Percentiles rank a stretch among this genome's conserved stretches.
Conservation (phyloP, 1,139 yeast genomes). For the Kodamaea ohmeri region DNA sequence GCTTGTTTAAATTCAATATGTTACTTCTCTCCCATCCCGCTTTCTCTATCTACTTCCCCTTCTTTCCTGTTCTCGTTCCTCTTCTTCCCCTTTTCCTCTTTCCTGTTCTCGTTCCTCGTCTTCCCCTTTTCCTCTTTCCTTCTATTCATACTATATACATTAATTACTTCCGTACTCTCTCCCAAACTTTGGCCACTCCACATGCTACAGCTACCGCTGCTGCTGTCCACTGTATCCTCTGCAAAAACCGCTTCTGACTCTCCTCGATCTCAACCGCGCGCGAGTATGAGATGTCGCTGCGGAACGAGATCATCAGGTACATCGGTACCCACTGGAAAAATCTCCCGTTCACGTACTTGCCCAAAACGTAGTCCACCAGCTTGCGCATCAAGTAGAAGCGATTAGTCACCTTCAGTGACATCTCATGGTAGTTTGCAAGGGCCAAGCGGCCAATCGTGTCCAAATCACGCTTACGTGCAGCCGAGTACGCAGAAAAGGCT, state of each 20-base stretch:
- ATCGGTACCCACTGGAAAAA: conserved; percentile 76
- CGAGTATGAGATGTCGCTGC: conserved; percentile 78
- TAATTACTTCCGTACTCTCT: conserved; percentile 9
- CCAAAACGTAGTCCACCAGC: conserved; percentile 62
- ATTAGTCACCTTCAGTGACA: conserved; percentile 82
- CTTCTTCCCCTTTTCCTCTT: too few relatives aligned
- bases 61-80: too few relatives aligned
- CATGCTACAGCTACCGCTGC: conserved; percentile 17
- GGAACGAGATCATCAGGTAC: conserved; percentile 88
- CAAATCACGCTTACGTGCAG: conserved; percentile 60
- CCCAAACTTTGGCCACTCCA: conserved; percentile 21
- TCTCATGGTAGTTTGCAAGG: conserved; percentile 76
- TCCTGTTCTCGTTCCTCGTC: neutral
- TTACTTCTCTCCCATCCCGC: too few relatives aligned
- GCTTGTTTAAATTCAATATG: too few relatives aligned
- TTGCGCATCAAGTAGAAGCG: conserved; percentile 62
- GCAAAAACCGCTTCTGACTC: conserved; percentile 48
- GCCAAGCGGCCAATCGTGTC: conserved; percentile 77
- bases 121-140: neutral
- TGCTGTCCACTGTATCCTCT: conserved; percentile 24
- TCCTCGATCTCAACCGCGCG: conserved; percentile 58
- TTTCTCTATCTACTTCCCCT: too few relatives aligned
- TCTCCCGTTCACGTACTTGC: conserved; percentile 40
- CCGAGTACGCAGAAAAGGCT: conserved; percentile 61
- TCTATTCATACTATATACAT: neutral